phyloP scores from a whole-genome alignment of 495 filamentous ascomycete species.

The Hypoxylon rickii region DNA sequence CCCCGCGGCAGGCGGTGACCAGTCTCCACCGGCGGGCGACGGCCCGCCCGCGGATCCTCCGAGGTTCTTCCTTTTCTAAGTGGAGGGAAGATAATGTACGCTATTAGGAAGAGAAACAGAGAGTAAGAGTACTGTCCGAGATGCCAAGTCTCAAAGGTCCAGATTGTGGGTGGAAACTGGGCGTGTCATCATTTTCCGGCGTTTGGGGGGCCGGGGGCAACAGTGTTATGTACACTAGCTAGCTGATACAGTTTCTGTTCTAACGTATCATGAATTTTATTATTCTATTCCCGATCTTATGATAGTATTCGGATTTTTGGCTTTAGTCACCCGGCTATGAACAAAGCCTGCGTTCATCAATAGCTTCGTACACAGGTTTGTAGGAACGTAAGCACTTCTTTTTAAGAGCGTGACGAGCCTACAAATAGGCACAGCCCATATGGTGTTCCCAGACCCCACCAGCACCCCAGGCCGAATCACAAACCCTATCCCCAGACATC shows the following conservation, averaged over 20 bases:
- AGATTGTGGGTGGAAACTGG: neutral
- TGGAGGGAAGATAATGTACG: conserved; percentile 13
- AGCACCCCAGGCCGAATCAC: neutral
- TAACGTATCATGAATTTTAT: conserved; percentile 15
- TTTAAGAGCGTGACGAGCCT: no score
- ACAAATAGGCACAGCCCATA: no score
- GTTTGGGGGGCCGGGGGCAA: conserved; percentile 17
- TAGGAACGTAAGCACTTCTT: no score
- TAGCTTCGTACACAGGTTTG: neutral
- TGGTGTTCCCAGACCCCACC: neutral
- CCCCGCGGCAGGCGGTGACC: conserved; percentile 24
- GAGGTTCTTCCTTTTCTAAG: conserved; percentile 37
- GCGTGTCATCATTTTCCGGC: conserved; percentile 11
- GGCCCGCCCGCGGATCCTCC: conserved; percentile 3
- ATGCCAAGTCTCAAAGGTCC: neutral
- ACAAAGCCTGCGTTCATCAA: no score
- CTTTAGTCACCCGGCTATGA: no score
- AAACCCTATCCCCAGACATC: conserved; percentile 23
- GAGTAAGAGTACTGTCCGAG: neutral
- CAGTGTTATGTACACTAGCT: conserved; percentile 28
- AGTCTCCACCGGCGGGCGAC: conserved; percentile 14
- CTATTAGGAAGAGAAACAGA: conserved; percentile 2
- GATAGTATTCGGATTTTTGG: neutral
- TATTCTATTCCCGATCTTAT: neutral
- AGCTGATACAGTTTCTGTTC: conserved; percentile 22